Evolutionary conservation across 192 early-diverging fungal genomes (phyloP), one percentile per base, ranked within the genome.

Genomic region (Rhizoclosmatium globosum): DNA sequence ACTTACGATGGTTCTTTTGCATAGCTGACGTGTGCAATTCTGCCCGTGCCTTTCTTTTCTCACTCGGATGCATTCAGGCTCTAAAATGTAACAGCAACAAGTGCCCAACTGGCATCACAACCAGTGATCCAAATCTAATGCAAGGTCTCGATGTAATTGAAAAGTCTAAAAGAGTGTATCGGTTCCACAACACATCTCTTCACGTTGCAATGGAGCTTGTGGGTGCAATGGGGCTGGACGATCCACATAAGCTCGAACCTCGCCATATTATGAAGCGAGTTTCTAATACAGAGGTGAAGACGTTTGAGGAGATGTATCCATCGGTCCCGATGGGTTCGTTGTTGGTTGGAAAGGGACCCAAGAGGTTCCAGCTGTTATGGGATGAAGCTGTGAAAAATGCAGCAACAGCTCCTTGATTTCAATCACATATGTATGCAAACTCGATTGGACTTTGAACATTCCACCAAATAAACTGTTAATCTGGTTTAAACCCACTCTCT

Each of bases 281-380:
- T 31, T 65, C 64, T 11, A 38, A 13, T 17, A 11, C n/a, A 21
- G 19, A 65, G 13, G 64, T 65, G 11, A 38, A 17, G 11, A 65
- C n/a, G 17, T 65, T n/a, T 65, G 64, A 65, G 31, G 64, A 65
- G 38, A 17, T 65, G 15, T 65, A 65, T 65, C 64, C 64, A n/a
- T 23, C n/a, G 11, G 64, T 65, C 39, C 11, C 15, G 39, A 15
- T 38, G 11, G 64, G 64, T n/a, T n/a, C n/a, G n/a, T n/a, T n/a
- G n/a, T n/a, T n/a, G n/a, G n/a, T 11, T 65, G 64, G 64, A 65
- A 31, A 38, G 13, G 64, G 19, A 21, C 31, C 64, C 11, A 65
- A 65, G 13, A 17, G 38, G 15, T 65, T 65, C 31, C 64, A 65
- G 39, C 11, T 13, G 17, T 11, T 65, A 38, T 65, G 64, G 64